These are phyloP conservation scores for Populus nigra DNA, from an alignment of 345 rosid species.

Conservation along the genomic window DNA sequence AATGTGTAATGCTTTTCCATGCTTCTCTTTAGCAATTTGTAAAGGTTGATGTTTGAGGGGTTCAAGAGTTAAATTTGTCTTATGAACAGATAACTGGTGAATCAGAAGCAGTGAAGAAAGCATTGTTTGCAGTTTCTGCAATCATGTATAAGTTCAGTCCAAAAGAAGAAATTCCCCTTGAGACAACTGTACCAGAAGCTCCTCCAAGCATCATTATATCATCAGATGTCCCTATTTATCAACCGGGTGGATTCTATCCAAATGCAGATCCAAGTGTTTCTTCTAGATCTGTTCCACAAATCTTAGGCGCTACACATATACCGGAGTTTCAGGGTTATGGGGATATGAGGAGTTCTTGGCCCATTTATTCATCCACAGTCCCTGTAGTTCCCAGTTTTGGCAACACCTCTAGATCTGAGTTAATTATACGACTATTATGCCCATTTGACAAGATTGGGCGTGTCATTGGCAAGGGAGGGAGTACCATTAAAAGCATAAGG, in stretches of 20 bases:
- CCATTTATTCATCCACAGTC: constrained; percentile 67
- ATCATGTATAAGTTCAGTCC: constrained; percentile 86
- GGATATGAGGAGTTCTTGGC: constrained; percentile 63
- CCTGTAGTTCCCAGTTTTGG: constrained; percentile 62
- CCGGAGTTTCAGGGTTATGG: constrained; percentile 69
- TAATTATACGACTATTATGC: constrained; percentile 65
- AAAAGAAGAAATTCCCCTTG: constrained; percentile 83
- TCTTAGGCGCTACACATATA: constrained; percentile 58
- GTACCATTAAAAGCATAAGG: constrained; percentile 84
- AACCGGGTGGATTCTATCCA: constrained; percentile 66
- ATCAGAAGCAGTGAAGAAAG: constrained; percentile 72
- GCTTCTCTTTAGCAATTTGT: neutral
- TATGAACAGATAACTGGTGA: constrained; percentile 71
- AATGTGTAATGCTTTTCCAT: neutral
- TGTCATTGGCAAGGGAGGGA: constrained; percentile 93
- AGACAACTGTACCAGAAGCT: constrained; percentile 60
- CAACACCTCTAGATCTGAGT: constrained; percentile 51
- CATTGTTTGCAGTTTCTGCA: constrained; percentile 76
- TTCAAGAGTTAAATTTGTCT: neutral
- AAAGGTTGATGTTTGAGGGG: constrained; percentile 1
- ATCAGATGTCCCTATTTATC: constrained; percentile 77
- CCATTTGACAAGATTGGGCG: constrained; percentile 84
- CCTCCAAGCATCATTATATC: constrained; percentile 80
- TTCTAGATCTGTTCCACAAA: constrained; percentile 58
- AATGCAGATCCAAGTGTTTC: constrained; percentile 55